These are phyloP conservation scores for Tricholoma furcatifolium DNA, from an alignment of 768 basidiomycete genomes.

Conservation along the genomic window DNA sequence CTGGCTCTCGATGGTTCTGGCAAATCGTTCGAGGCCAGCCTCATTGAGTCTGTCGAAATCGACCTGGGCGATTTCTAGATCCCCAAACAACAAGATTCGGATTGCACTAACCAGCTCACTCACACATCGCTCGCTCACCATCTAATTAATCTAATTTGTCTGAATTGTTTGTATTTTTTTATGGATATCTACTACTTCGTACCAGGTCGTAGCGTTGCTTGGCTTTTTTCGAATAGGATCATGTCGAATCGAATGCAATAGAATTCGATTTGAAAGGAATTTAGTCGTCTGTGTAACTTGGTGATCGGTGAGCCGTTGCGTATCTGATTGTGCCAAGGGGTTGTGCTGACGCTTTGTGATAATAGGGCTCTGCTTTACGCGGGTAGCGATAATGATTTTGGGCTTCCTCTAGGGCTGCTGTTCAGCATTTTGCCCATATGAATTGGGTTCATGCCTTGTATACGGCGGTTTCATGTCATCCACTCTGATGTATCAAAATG, in stretches of 20 bases:
- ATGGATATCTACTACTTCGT: conserved; percentile 9
- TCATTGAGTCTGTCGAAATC: conserved; percentile 69
- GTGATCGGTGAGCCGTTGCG: too few species aligned
- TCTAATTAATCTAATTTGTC: conserved; percentile 6
- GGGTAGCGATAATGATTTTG: too few species aligned
- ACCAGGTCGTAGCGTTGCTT: conserved; percentile 1
- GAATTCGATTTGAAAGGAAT: too few species aligned
- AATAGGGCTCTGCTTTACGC: too few species aligned
- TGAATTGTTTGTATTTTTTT: conserved; percentile 10
- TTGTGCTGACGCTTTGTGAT: too few species aligned
- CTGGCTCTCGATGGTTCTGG: conserved; percentile 23
- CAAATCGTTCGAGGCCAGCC: conserved; percentile 51
- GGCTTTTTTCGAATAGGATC: conserved; percentile 12
- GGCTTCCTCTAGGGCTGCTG: too few species aligned
- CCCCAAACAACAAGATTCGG: background rate
- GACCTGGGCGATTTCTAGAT: conserved; percentile 76
- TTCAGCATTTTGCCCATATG: too few species aligned
- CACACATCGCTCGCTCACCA: background rate
- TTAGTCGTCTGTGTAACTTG: too few species aligned
- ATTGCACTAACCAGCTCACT: background rate
- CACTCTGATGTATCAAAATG: too few species aligned
- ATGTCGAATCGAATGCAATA: conserved; percentile 4
- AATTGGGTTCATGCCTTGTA: too few species aligned
- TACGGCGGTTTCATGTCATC: too few species aligned
- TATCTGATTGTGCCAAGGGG: too few species aligned